phyloP scores from a whole-genome alignment of 345 rosid species.

The Excoecaria agallocha region DNA sequence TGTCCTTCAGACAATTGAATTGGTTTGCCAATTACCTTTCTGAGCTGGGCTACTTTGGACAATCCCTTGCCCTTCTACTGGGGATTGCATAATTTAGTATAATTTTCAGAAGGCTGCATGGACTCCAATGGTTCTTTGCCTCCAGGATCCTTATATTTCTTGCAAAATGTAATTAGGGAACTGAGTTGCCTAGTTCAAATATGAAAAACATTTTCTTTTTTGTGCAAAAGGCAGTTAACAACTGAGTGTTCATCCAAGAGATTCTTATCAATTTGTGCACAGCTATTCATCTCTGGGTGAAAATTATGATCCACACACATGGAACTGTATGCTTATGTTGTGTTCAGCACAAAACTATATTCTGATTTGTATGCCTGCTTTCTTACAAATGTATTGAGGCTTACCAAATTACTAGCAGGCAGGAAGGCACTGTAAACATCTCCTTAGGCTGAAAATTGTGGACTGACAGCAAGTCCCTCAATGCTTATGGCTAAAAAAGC shows the following conservation, averaged over 20 bases:
- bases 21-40: constrained; percentile 1
- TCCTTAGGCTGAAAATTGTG: background rate
- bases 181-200: background rate
- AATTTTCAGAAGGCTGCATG: background rate
- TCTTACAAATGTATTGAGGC: background rate
- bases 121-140: background rate
- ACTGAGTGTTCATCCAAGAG: background rate
- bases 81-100: background rate
- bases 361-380: background rate
- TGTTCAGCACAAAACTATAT: background rate
- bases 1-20: background rate
- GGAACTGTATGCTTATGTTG: background rate
- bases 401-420: background rate
- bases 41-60: background rate
- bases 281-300: background rate
- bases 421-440: background rate
- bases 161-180: background rate
- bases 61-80: background rate
- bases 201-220: background rate
- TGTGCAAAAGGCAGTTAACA: background rate
- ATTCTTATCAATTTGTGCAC: background rate
- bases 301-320: background rate
- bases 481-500: background rate
- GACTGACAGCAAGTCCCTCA: background rate
- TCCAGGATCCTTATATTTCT: background rate